Base-by-base conservation (phyloP, 169 alveolate genomes). In the Plasmodium vinckei region DNA sequence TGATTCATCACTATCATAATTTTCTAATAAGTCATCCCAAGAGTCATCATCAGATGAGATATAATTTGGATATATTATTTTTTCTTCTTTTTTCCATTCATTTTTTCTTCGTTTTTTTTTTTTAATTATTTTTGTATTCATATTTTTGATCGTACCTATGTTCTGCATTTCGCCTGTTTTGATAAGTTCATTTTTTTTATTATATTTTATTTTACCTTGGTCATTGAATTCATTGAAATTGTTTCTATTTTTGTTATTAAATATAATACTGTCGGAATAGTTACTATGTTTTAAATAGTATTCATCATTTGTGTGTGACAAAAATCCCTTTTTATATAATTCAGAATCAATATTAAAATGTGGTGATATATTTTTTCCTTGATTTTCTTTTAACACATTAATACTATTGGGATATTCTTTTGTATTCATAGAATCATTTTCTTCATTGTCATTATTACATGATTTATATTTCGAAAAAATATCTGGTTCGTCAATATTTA, bases 1-100 rank as follows among this genome's bases (percentile, higher is more conserved):
- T 10, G 90, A 82, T 69, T 65, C 90, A 72, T 82, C 86, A 33
- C 86, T 82, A 9, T 82, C 90, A 27, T 82, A 82, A 25, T 82
- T 61, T 68, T 82, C 90, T 27, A 82, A 15, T 49, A 82, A 19
- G 21, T 82, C 90, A 10, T 57, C 70, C 90, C 90, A 82, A 9
- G 90, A 82, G 9, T 82, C 90, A 17, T 82, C 90, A 46, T 65
- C 79, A n/a, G 90, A 82, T 15, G 84, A 68, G 9, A 64, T n/a
- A 2, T 51, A 9, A 5, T 10, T 53, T 10, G 12, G 84, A 5
- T 7, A 71, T 21, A 39, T 47, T 33, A 33, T 39, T 23, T 10
- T 49, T 27, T 71, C 44, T 73, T 73, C 46, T n/a, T 51, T 33
- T 13, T 13, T 73, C 46, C 63, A 42, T 47, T 19, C 21, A 51